These are phyloP conservation scores for Avena atlantica DNA, from an alignment of 176 grass and related monocot species.

Conservation along the genomic window DNA sequence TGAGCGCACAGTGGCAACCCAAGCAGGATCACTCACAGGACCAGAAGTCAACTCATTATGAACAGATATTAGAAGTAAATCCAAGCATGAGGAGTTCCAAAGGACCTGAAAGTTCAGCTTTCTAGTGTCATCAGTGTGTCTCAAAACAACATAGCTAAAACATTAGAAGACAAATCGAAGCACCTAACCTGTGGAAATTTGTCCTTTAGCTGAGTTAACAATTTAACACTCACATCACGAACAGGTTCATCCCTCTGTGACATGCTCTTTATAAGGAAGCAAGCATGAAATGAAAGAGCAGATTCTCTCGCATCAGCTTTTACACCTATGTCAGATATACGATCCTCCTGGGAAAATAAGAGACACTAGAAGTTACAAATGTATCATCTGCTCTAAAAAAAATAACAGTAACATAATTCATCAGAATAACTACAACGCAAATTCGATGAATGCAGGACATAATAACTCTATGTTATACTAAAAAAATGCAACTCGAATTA, in stretches of 20 bases:
- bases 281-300: slow-evolving; percentile 82
- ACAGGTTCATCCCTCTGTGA: slow-evolving; percentile 96
- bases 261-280: slow-evolving; percentile 98
- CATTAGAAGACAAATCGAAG: slow-evolving; percentile 33
- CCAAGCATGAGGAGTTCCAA: slow-evolving; percentile 97
- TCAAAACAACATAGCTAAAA: slow-evolving; percentile 39
- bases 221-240: slow-evolving; percentile 92
- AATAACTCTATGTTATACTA: slow-evolving; percentile 26
- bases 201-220: slow-evolving; percentile 93
- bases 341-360: slow-evolving; percentile 73
- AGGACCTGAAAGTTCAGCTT: slow-evolving; percentile 69
- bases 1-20: slow-evolving; percentile 89
- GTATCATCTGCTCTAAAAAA: slow-evolving; percentile 29
- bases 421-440: slow-evolving; percentile 17
- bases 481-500: neutral
- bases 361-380: slow-evolving; percentile 35
- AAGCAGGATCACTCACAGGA: slow-evolving; percentile 98
- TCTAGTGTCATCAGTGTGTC: slow-evolving; percentile 35
- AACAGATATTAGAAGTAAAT: slow-evolving; percentile 96
- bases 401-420: slow-evolving; percentile 5
- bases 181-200: slow-evolving; percentile 91
- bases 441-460: neutral
- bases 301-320: slow-evolving; percentile 87
- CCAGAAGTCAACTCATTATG: slow-evolving; percentile 94
- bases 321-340: slow-evolving; percentile 90